A percentile compares a stretch with the other conserved stretches of the same genome.
phyloP scores from a whole-genome alignment of 163 green algal species.

The Prototheca wickerhamii region DNA sequence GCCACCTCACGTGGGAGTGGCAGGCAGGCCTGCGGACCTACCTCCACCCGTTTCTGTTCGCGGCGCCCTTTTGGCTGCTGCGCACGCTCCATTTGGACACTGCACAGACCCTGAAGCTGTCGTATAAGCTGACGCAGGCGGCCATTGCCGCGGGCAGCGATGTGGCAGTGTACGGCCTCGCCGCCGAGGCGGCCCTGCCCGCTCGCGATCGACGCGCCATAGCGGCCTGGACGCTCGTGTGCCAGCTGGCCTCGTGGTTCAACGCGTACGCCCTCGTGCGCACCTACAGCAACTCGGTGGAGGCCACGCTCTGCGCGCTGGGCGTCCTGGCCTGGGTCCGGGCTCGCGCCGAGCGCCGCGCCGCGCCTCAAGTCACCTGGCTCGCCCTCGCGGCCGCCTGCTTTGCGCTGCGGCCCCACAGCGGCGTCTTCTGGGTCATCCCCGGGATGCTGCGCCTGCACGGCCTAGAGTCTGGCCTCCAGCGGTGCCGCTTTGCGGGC shows the following conservation, averaged over 20 bases:
- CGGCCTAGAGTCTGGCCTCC: not conserved
- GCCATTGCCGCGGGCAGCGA: slow-evolving; percentile 32
- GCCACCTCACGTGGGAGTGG: slow-evolving; percentile 66
- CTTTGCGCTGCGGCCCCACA: slow-evolving; percentile 26
- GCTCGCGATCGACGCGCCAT: not conserved
- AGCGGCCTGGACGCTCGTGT: slow-evolving; percentile 35
- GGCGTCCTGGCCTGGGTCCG: slow-evolving; percentile 37
- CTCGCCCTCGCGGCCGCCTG: slow-evolving; percentile 20
- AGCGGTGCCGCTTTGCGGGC: not conserved
- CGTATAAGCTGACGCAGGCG: slow-evolving; percentile 35
- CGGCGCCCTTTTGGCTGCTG: slow-evolving; percentile 33
- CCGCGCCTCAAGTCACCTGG: slow-evolving; percentile 9
- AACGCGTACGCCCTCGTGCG: slow-evolving; percentile 48
- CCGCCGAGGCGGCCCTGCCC: slow-evolving; percentile 17
- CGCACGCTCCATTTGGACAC: slow-evolving; percentile 22
- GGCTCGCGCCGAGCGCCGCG: not conserved
- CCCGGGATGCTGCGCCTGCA: not conserved
- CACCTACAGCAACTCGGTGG: slow-evolving; percentile 53
- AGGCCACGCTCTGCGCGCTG: slow-evolving; percentile 29
- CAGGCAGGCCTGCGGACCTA: slow-evolving; percentile 39
- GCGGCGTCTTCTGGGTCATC: slow-evolving; percentile 28
- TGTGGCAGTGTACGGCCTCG: slow-evolving; percentile 22
- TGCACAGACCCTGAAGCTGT: slow-evolving; percentile 11
- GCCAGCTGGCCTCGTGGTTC: slow-evolving; percentile 56
- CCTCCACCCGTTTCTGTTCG: slow-evolving; percentile 48